A percentile compares a stretch with the other conserved stretches of the same genome.
These are phyloP conservation scores for Acorus gramineus DNA, from an alignment of 106 monocot genomes.

Conservation along the genomic window DNA sequence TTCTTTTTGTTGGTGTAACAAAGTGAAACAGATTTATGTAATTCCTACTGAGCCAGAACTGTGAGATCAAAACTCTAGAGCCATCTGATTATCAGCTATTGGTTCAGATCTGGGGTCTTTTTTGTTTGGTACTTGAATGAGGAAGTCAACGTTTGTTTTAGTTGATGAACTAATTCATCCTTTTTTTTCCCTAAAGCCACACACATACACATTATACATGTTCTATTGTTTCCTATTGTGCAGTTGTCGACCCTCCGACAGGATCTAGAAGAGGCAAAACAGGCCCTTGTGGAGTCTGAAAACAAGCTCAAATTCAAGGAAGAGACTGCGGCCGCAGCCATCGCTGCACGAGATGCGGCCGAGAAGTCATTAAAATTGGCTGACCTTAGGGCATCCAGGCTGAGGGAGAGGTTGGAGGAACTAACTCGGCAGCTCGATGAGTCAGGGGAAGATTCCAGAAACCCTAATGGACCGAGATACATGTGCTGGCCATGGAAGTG, in stretches of 20 bases:
- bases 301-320: slow-evolving; percentile 97
- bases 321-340: slow-evolving; percentile 80
- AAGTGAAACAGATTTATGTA: too few relatives aligned
- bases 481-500: slow-evolving; percentile 98
- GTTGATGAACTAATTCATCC: too few relatives aligned
- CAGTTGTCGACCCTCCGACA: slow-evolving; percentile 60
- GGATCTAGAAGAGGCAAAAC: slow-evolving; percentile 74
- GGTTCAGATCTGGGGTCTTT: too few relatives aligned
- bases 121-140: too few relatives aligned
- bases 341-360: slow-evolving; percentile 94
- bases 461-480: slow-evolving; percentile 38
- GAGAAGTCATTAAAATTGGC: slow-evolving; percentile 73
- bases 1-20: too few relatives aligned
- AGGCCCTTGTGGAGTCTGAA: slow-evolving; percentile 44
- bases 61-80: too few relatives aligned
- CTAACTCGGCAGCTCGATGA: slow-evolving; percentile 65
- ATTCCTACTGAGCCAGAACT: too few relatives aligned
- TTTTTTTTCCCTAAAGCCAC: too few relatives aligned
- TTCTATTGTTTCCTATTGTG: not conserved
- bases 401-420: slow-evolving; percentile 89
- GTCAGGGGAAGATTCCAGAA: slow-evolving; percentile 18
- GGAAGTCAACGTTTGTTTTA: too few relatives aligned
- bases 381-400: slow-evolving; percentile 49
- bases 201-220: too few relatives aligned
- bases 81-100: too few relatives aligned